Conservation (phyloP, 106 monocot genomes). For the Triglochin maritima region DNA sequence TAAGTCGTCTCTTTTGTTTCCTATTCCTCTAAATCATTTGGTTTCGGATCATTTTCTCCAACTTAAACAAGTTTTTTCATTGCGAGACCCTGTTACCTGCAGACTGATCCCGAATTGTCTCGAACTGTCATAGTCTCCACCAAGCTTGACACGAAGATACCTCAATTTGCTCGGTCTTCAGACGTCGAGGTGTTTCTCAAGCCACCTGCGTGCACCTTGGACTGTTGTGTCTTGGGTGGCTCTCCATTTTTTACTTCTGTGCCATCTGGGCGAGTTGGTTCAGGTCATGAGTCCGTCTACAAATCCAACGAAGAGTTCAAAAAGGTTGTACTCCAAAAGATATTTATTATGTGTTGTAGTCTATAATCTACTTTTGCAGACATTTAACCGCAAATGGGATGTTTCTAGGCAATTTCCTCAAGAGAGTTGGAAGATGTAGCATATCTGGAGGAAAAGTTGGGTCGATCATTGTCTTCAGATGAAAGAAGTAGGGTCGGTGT, state of each 20-base stretch:
- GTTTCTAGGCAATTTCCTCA: slow-evolving; percentile 42
- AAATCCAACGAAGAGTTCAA: slow-evolving; percentile 87
- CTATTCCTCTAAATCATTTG: not conserved
- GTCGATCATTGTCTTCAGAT: slow-evolving; percentile 54
- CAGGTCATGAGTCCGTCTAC: slow-evolving; percentile 53
- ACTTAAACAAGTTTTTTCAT: not conserved
- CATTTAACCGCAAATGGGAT: no score
- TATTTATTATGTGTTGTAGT: no score
- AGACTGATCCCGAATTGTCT: slow-evolving; percentile 86
- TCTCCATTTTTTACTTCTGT: slow-evolving; percentile 93
- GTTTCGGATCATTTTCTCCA: not conserved
- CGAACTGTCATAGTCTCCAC: slow-evolving; percentile 85
- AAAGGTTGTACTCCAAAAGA: slow-evolving; percentile 26
- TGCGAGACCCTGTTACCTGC: slow-evolving; percentile 2
- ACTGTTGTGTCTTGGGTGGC: slow-evolving; percentile 62
- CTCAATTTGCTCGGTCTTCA: slow-evolving; percentile 75
- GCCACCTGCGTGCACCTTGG: slow-evolving; percentile 54
- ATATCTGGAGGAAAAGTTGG: slow-evolving; percentile 66
- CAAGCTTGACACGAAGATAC: slow-evolving; percentile 92
- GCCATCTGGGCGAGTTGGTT: slow-evolving; percentile 85
- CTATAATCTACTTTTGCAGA: no score
- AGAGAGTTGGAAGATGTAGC: slow-evolving; percentile 76
- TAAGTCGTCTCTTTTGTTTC: slow-evolving; percentile 14
- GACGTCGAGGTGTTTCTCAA: slow-evolving; percentile 86
- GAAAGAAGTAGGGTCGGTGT: slow-evolving; percentile 82